Evolutionary conservation across 2,329 filamentous ascomycete genomes (phyloP), one percentile per base, ranked within the genome.

Genomic region (Apiospora marii): DNA sequence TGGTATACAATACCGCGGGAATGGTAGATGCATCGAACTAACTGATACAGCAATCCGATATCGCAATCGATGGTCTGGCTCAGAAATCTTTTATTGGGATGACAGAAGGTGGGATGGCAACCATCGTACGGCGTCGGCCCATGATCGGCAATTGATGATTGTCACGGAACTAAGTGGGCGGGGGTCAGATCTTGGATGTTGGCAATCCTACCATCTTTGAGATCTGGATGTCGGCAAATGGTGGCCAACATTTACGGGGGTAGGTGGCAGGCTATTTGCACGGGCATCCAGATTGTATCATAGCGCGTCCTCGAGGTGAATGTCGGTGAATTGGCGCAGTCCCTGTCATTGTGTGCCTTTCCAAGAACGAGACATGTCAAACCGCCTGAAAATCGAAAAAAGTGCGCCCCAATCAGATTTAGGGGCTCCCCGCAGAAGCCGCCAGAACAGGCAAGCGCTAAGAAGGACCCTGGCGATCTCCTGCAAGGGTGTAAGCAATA

Each of bases 401-500:
- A 41, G 37, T 10, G 37, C 30, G 53, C 16, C 53, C 53, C 53
- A 61, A 61, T 61, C 53, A 37, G 53, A 37, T 37, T 61, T 61
- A 61, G 53, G 53, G 27, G 53, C 16, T 22, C 16, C 53, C 53
- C 53, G 30, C 53, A 19, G 16, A 61, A 61, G 30, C 30, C 7
- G 53, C 30, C 53, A 16, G 16, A 61, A 37, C 14, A 22, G 53
- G 53, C 12, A 61, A 61, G 53, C 34, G 30, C 30, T 19, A 22
- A 22, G 16, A 37, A 61, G 53, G 53, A 61, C 53, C 53, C 53
- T 61, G 53, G 16, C 53, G 53, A 61, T 61, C 53, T 37, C 16
- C 16, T 37, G 30, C 30, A 61, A 37, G 53, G 53, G 1, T 61
- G 1, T 61, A 53, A 53, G 51, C 51, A 53, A 53, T 61, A 22